Conservation (phyloP, 2,329 filamentous ascomycete genomes). For the Trichoderma semiorbis region DNA sequence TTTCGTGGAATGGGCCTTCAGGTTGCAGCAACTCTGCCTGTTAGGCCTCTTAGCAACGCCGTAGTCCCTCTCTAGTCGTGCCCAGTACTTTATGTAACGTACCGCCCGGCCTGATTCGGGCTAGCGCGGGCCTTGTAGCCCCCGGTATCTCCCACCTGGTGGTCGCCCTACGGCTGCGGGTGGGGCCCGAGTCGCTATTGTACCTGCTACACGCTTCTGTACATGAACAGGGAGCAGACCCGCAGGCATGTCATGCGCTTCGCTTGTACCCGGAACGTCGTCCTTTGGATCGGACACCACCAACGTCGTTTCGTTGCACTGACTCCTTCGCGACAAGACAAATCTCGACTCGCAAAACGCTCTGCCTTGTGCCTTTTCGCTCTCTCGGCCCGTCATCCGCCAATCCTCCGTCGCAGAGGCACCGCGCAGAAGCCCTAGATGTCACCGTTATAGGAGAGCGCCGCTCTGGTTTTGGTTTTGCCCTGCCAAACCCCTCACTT, state of each 20-base stretch:
- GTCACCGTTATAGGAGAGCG: conserved; percentile 37
- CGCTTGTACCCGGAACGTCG: conserved; percentile 17
- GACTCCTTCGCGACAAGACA: conserved; percentile 10
- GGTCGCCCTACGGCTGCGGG: conserved; percentile 15
- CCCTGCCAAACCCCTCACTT: conserved; percentile 21
- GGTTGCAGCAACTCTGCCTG: background rate
- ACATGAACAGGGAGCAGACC: conserved; percentile 1
- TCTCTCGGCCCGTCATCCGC: background rate
- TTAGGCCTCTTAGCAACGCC: background rate
- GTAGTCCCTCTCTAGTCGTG: background rate
- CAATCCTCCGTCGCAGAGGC: background rate
- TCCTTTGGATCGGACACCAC: conserved; percentile 1
- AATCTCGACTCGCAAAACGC: background rate
- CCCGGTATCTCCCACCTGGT: conserved; percentile 10
- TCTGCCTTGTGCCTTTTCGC: background rate
- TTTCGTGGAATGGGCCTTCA: background rate
- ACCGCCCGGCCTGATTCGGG: conserved; percentile 11
- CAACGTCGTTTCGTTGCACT: conserved; percentile 10
- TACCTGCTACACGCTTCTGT: conserved; percentile 9
- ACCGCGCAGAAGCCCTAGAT: conserved; percentile 24
- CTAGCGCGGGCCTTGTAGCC: conserved; percentile 14
- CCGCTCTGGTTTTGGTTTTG: conserved; percentile 19
- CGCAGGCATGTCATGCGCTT: conserved; percentile 15
- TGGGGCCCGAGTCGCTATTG: background rate
- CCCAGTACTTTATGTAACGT: conserved; percentile 18